Conservation (phyloP, 768 basidiomycete species). For the Termitomyces sp. region DNA sequence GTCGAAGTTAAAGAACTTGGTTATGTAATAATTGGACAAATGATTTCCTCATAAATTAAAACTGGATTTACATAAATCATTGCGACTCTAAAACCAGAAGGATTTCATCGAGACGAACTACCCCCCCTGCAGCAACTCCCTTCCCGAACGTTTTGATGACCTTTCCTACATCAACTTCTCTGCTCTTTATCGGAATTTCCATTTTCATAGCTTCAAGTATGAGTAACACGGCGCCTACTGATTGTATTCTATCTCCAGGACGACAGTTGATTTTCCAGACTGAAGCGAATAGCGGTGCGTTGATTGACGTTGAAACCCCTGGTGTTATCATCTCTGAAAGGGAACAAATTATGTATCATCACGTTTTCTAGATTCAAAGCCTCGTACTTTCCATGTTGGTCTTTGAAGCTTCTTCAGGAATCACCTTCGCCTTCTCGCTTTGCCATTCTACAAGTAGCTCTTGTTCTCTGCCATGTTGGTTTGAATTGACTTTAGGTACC, state of each 20-base stretch:
- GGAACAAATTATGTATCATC: not conserved
- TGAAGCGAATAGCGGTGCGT: slow-evolving; percentile 38
- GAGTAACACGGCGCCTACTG: slow-evolving; percentile 39
- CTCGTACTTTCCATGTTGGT: not conserved
- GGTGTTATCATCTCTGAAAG: not conserved
- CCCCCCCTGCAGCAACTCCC: slow-evolving; percentile 38
- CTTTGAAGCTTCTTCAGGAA: not conserved
- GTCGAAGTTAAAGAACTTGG: not conserved
- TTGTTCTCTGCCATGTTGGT: slow-evolving; percentile 30
- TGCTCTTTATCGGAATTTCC: slow-evolving; percentile 47
- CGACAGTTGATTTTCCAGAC: slow-evolving; percentile 49
- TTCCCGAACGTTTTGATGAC: slow-evolving; percentile 34
- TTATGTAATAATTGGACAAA: too few species aligned
- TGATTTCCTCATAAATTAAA: too few species aligned
- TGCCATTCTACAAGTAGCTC: slow-evolving; percentile 43
- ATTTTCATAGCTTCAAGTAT: slow-evolving; percentile 69
- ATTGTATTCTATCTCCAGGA: slow-evolving; percentile 37
- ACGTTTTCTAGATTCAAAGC: not conserved
- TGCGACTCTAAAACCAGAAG: slow-evolving; percentile 33
- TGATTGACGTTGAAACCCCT: slow-evolving; percentile 11
- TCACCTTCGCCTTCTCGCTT: slow-evolving; percentile 15
- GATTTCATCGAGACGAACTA: slow-evolving; percentile 44
- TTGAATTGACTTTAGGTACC: not conserved
- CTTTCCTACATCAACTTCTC: slow-evolving; percentile 42
- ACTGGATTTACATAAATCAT: not conserved